Evolutionary conservation across 352 stramenopile species (phyloP), one percentile per base, ranked within the genome.

Genomic region (Globisporangium spiculum): DNA sequence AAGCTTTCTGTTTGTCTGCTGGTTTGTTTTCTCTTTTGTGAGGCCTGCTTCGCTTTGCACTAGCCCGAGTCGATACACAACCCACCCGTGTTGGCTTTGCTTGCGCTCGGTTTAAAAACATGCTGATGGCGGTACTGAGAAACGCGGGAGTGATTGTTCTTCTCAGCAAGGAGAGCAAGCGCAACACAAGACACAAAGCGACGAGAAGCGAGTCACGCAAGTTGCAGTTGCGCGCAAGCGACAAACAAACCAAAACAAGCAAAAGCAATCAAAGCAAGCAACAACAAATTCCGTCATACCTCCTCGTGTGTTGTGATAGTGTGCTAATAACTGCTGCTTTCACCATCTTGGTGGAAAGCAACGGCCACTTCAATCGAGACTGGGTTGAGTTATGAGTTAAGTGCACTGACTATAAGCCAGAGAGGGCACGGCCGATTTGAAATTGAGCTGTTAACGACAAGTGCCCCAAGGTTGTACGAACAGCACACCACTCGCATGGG

Each of bases 151-250:
- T 30, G 52, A n/a, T 57, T 27, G 9, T 24, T 34, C 22, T 6
- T 5, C 22, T 14, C 14, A 14, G 20, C 4, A 57, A 30, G 16
- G 41, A 20, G 14, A 50, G 41, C 16, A 50, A n/a, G 16, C 16
- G 41, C 16, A 50, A 9, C 41, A 50, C 41, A 57, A n/a, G 22
- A 32, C 22, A 32, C 46, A 54, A 38, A 38, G 32, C 32, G 24
- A 20, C n/a, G 22, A 50, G 16, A 50, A 8, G 22, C 8, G 22
- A 18, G 16, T 32, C 10, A 18, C 52, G 20, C 53, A 59, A 59
- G 26, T 59, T 38, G 53, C 53, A 59, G 53, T 59, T 59, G 53
- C 53, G 53, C 26, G 16, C 16, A 24, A n/a, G 18, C 52, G 30
- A 20, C 52, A 36, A 36, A 27, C 52, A 36, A 36, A 36, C 24